Evolutionary conservation across 495 filamentous ascomycete genomes (phyloP).

Genomic region (Tuber microsphaerosporum): DNA sequence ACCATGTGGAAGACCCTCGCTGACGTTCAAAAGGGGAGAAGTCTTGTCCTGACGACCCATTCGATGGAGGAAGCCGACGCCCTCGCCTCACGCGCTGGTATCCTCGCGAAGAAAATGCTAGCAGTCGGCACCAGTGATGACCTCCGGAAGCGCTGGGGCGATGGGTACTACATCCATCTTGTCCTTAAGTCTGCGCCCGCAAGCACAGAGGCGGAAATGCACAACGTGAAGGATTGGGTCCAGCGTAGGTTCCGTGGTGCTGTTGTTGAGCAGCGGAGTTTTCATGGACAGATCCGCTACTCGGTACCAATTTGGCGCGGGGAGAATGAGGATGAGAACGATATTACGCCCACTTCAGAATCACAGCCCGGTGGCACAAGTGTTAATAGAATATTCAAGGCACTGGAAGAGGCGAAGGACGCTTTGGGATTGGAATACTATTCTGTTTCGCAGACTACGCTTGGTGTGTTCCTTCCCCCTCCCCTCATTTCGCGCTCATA

Average conservation of each 20-base stretch:
- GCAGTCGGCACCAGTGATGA: slow-evolving; percentile 59
- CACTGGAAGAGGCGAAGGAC: slow-evolving; percentile 61
- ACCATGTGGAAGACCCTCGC: slow-evolving; percentile 67
- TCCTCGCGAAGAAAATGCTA: slow-evolving; percentile 64
- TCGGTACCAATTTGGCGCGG: slow-evolving; percentile 52
- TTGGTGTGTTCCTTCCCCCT: slow-evolving; percentile 21
- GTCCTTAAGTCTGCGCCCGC: slow-evolving; percentile 67
- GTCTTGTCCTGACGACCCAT: slow-evolving; percentile 68
- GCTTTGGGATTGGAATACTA: slow-evolving; percentile 67
- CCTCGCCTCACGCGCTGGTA: slow-evolving; percentile 61
- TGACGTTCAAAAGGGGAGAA: slow-evolving; percentile 53
- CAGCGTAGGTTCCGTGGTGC: slow-evolving; percentile 51
- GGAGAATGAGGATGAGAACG: slow-evolving; percentile 20
- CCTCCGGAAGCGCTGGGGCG: slow-evolving; percentile 55
- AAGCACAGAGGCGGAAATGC: slow-evolving; percentile 60
- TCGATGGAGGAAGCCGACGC: slow-evolving; percentile 76
- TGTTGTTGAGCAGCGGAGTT: slow-evolving; percentile 61
- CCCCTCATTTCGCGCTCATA: neutral
- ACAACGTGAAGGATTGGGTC: slow-evolving; percentile 57
- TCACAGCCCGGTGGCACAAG: slow-evolving; percentile 47
- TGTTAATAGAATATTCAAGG: slow-evolving; percentile 53
- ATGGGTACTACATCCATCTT: slow-evolving; percentile 60
- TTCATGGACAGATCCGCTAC: slow-evolving; percentile 76
- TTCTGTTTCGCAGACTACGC: slow-evolving; percentile 69
- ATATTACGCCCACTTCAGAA: slow-evolving; percentile 28